Percentiles rank a stretch among this genome's conserved stretches.
phyloP scores from a whole-genome alignment of 2,329 filamentous ascomycete species.

The Aureobasidium mangrovei region DNA sequence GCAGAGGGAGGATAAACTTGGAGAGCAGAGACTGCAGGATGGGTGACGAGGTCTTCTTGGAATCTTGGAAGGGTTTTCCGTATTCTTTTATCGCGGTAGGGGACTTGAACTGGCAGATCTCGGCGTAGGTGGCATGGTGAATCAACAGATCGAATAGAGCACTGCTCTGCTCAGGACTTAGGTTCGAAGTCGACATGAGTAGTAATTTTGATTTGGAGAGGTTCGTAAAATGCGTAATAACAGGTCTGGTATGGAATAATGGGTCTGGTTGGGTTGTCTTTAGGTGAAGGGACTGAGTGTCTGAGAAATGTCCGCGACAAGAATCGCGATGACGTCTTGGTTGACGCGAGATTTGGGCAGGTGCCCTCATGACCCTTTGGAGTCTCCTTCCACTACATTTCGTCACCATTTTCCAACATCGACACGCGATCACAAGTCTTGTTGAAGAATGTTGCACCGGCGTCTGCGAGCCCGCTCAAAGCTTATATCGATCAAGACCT shows the following conservation, averaged over 20 bases:
- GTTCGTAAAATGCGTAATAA: background rate
- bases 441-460: too few species aligned
- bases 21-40: constrained; percentile 60
- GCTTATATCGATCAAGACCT: too few species aligned
- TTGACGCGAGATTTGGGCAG: too few species aligned
- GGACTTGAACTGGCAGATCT: constrained; percentile 64
- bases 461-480: too few species aligned
- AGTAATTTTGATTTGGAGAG: background rate
- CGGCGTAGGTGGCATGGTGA: constrained; percentile 49
- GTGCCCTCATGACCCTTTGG: too few species aligned
- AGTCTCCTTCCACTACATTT: too few species aligned
- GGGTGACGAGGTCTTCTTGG: constrained; percentile 45
- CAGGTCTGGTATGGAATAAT: background rate
- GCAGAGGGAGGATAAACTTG: constrained; percentile 55
- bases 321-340: too few species aligned
- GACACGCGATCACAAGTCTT: too few species aligned
- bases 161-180: constrained; percentile 34
- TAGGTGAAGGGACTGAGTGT: too few species aligned
- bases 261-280: too few species aligned
- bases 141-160: constrained; percentile 48
- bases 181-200: constrained; percentile 4
- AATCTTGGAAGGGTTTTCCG: constrained; percentile 57
- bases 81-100: constrained; percentile 56
- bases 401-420: too few species aligned
- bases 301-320: too few species aligned